phyloP scores from a whole-genome alignment of 2,329 filamentous ascomycete species.

The Ophiostoma sp. region DNA sequence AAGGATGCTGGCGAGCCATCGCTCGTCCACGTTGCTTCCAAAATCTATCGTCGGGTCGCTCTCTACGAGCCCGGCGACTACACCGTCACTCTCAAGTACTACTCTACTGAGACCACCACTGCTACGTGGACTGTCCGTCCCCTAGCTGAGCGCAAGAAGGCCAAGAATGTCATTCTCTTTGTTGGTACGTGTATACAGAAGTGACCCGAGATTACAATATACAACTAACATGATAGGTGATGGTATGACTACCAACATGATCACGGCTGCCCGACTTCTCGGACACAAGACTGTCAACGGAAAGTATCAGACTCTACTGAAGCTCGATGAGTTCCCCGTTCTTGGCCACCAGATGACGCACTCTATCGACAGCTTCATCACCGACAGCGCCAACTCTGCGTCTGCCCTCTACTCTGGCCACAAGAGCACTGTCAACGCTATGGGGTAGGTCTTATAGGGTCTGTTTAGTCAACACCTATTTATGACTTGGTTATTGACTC shows the following conservation, averaged over 20 bases:
- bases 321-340: constrained; percentile 79
- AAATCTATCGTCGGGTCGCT: constrained; percentile 69
- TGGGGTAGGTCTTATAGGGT: constrained; percentile 40
- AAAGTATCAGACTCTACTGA: constrained; percentile 70
- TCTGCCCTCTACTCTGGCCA: constrained; percentile 77
- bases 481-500: not conserved
- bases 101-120: constrained; percentile 63
- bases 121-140: constrained; percentile 75
- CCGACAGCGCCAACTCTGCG: constrained; percentile 79
- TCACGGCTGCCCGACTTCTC: constrained; percentile 72
- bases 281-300: constrained; percentile 80
- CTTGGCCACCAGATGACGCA: constrained; percentile 86
- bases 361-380: constrained; percentile 79
- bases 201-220: not conserved
- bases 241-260: constrained; percentile 71
- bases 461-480: not conserved
- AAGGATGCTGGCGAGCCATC: constrained; percentile 63
- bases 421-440: constrained; percentile 76
- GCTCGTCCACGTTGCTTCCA: constrained; percentile 73
- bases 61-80: constrained; percentile 77
- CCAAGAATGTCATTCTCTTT: constrained; percentile 81
- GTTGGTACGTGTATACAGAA: not conserved
- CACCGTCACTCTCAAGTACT: constrained; percentile 69
- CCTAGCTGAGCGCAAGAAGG: constrained; percentile 62
- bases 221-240: constrained; percentile 53